Evolutionary conservation across 1,284 basidiomycete species (phyloP).

Genomic region (Cystobasidium pallidum): DNA sequence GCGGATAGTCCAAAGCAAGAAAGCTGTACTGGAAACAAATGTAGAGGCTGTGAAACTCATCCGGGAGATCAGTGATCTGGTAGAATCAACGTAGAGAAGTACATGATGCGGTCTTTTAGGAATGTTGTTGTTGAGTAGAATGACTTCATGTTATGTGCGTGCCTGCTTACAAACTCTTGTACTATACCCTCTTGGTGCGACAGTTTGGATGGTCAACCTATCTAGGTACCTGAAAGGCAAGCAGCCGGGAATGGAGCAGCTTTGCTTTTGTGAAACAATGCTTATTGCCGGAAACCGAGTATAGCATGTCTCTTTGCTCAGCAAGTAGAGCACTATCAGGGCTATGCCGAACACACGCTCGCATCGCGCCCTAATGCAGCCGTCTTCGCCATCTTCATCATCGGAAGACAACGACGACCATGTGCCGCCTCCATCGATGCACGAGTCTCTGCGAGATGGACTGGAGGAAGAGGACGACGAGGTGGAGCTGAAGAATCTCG

Average conservation of each 20-base stretch:
- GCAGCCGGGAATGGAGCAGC: neutral
- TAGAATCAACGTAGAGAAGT: slow-evolving; percentile 14
- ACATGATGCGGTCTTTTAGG: too few relatives aligned
- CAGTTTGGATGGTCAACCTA: too few relatives aligned
- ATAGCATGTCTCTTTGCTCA: neutral
- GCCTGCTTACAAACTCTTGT: too few relatives aligned
- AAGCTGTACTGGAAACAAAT: slow-evolving; percentile 27
- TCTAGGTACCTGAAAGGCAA: neutral
- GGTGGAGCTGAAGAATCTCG: neutral
- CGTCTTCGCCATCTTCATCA: neutral
- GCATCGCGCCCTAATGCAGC: neutral
- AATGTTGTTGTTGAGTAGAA: too few relatives aligned
- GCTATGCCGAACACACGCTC: neutral
- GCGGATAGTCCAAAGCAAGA: slow-evolving; percentile 27
- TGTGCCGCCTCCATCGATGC: slow-evolving; percentile 13
- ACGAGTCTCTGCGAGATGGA: slow-evolving; percentile 8
- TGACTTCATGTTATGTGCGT: too few relatives aligned
- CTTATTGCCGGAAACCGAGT: neutral
- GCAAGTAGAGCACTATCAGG: neutral
- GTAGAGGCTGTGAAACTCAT: slow-evolving; percentile 29
- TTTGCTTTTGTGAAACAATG: neutral
- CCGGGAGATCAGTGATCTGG: slow-evolving; percentile 23
- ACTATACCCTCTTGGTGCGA: too few relatives aligned
- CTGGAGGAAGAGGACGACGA: neutral
- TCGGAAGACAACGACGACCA: neutral